Conservation (phyloP, 1,139 yeast species). For the Pichia sp. region DNA sequence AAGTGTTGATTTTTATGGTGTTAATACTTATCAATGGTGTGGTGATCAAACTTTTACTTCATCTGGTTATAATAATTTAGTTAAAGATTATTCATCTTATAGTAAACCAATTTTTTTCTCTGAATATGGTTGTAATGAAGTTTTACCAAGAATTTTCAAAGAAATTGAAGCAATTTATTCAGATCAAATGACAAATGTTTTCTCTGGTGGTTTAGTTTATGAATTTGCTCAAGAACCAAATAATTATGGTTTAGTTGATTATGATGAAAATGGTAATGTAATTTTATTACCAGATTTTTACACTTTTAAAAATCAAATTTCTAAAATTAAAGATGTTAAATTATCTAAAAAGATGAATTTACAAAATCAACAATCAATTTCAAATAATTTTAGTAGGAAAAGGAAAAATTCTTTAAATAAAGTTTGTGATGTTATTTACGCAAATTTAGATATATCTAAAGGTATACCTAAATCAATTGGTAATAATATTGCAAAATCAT, state of each 20-base stretch:
- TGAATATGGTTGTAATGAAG: conserved; percentile 90
- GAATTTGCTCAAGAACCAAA: conserved; percentile 87
- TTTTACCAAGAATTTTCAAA: conserved; percentile 70
- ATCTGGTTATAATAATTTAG: conserved; percentile 75
- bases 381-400: conserved; percentile 9
- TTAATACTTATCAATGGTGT: conserved; percentile 96
- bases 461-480: conserved; percentile 41
- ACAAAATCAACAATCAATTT: conserved; percentile 12
- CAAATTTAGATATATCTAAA: conserved; percentile 43
- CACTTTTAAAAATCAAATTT: conserved; percentile 42
- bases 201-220: conserved; percentile 89
- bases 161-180: conserved; percentile 73
- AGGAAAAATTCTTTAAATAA: conserved; percentile 8
- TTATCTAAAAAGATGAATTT: conserved; percentile 19
- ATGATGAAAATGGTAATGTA: conserved; percentile 47
- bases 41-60: conserved; percentile 76
- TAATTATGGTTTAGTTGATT: conserved; percentile 76
- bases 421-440: conserved; percentile 31
- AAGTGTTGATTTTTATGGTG: conserved; percentile 86
- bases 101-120: conserved; percentile 80
- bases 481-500: conserved; percentile 34
- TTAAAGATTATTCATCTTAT: conserved; percentile 59
- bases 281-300: conserved; percentile 48
- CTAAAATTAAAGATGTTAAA: conserved; percentile 27
- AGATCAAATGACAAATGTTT: conserved; percentile 65